Base-by-base conservation (phyloP, 768 basidiomycete genomes). In the Mycena indigotica region DNA sequence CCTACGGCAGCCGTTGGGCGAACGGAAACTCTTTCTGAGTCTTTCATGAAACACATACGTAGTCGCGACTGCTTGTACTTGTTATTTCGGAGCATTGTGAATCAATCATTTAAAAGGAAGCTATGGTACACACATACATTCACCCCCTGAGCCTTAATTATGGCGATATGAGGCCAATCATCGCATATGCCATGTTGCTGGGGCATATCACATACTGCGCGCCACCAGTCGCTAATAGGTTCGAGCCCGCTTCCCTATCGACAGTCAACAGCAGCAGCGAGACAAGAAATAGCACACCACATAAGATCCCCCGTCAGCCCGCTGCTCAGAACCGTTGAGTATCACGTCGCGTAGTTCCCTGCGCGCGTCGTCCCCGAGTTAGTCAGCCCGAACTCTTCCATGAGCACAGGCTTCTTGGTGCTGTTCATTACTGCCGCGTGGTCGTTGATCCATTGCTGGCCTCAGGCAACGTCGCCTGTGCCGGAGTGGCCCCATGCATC, bases 381-480 rank as follows among this genome's bases (percentile, higher is more conserved):
- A 1, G 83, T 82, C 4, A 86, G 79, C 40, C 85, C 85, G 60
- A 85, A 87, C 61, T 87, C 86, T 65, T 88, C 86, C 39, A 85
- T 57, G 59, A 87, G 76, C 13, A 84, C 84, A 4, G 87, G 85
- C 70, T 89, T 88, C 60, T 79, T 77, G 49, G 70, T 73, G 5
- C 68, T 72, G 51, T 74, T 78, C 66, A 82, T 80, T 3, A 81
- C 77, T 0, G 76, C 66, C n/a, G 78, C 78, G 67, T 88, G 86
- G 68, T 86, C 84, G 3, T 69, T 67, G 63, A 88, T 86, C 86
- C 86, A 88, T 49, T 82, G 76, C 6, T 71, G 71, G 46, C 84
- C 84, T 79, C 80, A 87, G 16, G 65, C 72, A 25, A 70, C 70
- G 19, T 77, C 73, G 67, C 81, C n/a, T n/a, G n/a, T 74, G 23